Conservation (phyloP, 257 asterid species). For the Haberlea rhodopensis region DNA sequence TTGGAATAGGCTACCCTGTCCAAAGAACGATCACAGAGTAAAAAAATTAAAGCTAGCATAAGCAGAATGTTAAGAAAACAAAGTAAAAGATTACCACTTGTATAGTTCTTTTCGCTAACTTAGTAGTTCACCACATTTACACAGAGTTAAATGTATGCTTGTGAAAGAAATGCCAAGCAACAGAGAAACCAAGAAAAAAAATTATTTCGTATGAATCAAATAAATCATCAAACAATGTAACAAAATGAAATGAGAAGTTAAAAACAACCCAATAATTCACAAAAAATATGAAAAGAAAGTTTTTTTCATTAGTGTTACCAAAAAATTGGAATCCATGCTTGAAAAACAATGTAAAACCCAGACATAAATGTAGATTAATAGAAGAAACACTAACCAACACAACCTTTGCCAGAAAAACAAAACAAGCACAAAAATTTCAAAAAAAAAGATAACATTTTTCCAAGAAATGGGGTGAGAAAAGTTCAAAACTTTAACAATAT, state of each 20-base stretch:
- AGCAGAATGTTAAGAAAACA: background rate
- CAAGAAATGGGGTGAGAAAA: slow-evolving; percentile 3
- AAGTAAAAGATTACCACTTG: background rate
- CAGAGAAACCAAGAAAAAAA: background rate
- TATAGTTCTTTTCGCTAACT: background rate
- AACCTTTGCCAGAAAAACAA: slow-evolving; percentile 10
- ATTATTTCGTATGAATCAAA: background rate
- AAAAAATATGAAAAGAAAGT: background rate
- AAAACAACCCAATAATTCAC: background rate
- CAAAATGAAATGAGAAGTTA: background rate
- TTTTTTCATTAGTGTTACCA: slow-evolving; percentile 12
- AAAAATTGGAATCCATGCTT: slow-evolving; percentile 3
- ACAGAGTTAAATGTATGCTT: background rate
- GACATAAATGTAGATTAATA: background rate
- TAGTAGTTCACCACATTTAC: background rate
- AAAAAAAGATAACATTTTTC: background rate
- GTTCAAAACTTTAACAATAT: background rate
- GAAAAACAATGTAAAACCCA: background rate
- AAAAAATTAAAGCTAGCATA: background rate
- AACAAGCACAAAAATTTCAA: background rate
- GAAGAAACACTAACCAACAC: slow-evolving; percentile 4
- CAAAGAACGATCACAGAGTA: background rate
- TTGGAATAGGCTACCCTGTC: background rate
- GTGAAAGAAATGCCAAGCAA: background rate
- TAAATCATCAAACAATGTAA: background rate